phyloP scores from a whole-genome alignment of 2,329 filamentous ascomycete species.

The Colletotrichum costaricense region DNA sequence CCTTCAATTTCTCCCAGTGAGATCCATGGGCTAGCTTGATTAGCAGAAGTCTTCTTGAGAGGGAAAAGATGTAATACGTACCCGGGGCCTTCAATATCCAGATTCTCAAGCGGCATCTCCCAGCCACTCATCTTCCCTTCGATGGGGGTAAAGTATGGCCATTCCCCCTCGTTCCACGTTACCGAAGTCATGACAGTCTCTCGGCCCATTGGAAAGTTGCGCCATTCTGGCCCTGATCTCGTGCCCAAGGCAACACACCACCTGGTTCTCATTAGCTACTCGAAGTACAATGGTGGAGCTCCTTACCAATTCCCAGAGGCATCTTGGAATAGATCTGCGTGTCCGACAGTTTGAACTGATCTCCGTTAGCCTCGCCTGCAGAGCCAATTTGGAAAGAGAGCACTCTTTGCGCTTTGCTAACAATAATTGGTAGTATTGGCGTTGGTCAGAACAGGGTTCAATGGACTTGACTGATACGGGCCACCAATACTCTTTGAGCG shows the following conservation, averaged over 20 bases:
- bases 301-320: constrained; percentile 45
- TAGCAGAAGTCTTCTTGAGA: background rate
- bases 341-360: constrained; percentile 62
- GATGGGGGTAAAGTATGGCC: constrained; percentile 43
- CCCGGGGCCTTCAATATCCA: constrained; percentile 46
- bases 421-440: constrained; percentile 54
- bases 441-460: constrained; percentile 60
- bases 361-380: background rate
- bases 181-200: constrained; percentile 54
- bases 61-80: constrained; percentile 37
- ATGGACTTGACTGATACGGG: constrained; percentile 54
- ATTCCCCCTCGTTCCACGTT: constrained; percentile 47
- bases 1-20: constrained; percentile 41
- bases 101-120: constrained; percentile 47
- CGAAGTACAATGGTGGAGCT: background rate
- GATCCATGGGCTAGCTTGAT: constrained; percentile 42
- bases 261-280: background rate
- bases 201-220: constrained; percentile 54
- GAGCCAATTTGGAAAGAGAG: background rate
- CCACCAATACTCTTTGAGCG: constrained; percentile 54
- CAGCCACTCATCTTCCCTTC: constrained; percentile 47
- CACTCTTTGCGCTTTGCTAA: background rate
- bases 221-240: constrained; percentile 50
- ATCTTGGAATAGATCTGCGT: constrained; percentile 68
- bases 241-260: constrained; percentile 55